A percentile compares a stretch with the other conserved stretches of the same genome.
Evolutionary conservation across 2,329 filamentous ascomycete genomes (phyloP).

Genomic region (Fusarium cicatricum): DNA sequence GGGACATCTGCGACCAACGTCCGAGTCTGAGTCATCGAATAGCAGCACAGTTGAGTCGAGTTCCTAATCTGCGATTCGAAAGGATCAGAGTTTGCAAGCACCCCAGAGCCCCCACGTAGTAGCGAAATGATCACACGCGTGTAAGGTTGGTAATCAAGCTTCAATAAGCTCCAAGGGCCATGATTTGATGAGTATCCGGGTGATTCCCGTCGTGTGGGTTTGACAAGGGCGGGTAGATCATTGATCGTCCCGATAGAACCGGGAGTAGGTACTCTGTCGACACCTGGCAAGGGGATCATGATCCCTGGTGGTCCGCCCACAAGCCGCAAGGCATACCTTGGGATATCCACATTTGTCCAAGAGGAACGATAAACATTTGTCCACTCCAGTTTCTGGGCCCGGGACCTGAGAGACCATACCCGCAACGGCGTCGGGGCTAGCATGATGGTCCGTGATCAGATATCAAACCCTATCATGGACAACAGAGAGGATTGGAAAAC

Average conservation of each 20-base stretch:
- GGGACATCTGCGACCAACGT: neutral
- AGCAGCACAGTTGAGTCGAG: neutral
- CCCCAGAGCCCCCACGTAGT: conserved; percentile 2
- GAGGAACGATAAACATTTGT: neutral
- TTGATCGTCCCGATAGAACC: neutral
- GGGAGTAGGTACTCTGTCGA: conserved; percentile 3
- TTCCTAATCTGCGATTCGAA: neutral
- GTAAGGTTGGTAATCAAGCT: neutral
- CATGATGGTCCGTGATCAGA: conserved; percentile 23
- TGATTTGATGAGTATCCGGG: conserved; percentile 1
- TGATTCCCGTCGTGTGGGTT: conserved; percentile 4
- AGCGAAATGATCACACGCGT: conserved; percentile 22
- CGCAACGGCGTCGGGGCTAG: conserved; percentile 20
- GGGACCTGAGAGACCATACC: conserved; percentile 47
- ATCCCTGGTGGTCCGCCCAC: neutral
- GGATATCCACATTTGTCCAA: conserved; percentile 1
- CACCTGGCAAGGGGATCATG: neutral
- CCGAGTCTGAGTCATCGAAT: neutral
- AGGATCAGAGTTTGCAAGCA: neutral
- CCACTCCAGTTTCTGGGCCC: neutral
- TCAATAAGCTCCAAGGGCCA: neutral
- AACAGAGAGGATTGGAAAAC: too few species aligned
- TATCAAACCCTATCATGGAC: conserved; percentile 4
- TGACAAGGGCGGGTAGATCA: conserved; percentile 26
- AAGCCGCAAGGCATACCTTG: neutral